Conservation (phyloP, 2,329 filamentous ascomycete species). For the Phaeosphaeriaceae sp. region DNA sequence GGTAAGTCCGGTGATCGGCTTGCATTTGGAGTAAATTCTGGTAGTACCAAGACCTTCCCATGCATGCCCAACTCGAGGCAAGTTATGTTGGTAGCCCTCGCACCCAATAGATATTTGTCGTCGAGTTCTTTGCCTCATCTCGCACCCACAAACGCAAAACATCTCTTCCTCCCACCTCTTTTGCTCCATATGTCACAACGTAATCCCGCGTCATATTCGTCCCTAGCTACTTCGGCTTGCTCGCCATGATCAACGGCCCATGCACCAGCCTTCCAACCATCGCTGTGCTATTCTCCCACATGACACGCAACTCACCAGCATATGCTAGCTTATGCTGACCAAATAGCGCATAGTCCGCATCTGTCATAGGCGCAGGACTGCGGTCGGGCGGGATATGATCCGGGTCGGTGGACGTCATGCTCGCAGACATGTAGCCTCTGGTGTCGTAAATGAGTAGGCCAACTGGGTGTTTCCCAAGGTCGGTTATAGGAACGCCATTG, state of each 20-base stretch:
- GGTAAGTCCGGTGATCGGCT: no score
- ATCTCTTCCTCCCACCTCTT: constrained; percentile 3
- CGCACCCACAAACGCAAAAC: constrained; percentile 13
- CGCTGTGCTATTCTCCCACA: constrained; percentile 12
- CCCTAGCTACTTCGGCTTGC: constrained; percentile 10
- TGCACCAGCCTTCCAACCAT: constrained; percentile 20
- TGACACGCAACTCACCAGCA: constrained; percentile 12
- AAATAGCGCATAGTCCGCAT: constrained; percentile 16
- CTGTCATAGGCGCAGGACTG: constrained; percentile 2
- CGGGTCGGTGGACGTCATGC: constrained; percentile 13
- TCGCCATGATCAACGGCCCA: constrained; percentile 20
- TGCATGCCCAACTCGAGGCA: background rate
- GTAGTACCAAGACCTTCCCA: no score
- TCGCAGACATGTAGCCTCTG: constrained; percentile 21
- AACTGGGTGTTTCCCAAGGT: background rate
- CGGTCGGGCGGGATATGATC: constrained; percentile 5
- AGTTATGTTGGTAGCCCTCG: constrained; percentile 4
- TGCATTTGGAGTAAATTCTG: no score
- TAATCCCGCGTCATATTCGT: constrained; percentile 22
- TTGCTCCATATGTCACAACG: constrained; percentile 4
- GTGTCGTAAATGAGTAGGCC: constrained; percentile 18
- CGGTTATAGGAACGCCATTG: background rate
- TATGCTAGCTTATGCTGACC: constrained; percentile 13
- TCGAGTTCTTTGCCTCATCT: background rate
- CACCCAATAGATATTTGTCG: constrained; percentile 12